These are phyloP conservation scores for Camellia sinensis DNA, from an alignment of 148 eudicot species.

Conservation along the genomic window DNA sequence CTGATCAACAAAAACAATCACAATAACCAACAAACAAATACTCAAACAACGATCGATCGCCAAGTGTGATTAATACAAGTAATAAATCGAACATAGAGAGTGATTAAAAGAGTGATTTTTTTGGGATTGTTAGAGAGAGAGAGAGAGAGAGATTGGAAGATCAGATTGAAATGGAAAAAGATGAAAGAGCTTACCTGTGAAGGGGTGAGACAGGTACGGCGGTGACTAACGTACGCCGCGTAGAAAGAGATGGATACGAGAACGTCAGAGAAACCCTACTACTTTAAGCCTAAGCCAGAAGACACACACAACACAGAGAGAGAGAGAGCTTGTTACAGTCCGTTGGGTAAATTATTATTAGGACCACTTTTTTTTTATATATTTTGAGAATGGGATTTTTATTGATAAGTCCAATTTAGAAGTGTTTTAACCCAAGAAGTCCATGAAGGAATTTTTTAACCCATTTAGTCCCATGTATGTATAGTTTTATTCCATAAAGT, in stretches of 20 bases:
- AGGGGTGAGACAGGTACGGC: slow-evolving; percentile 25
- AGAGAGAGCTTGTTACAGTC: neutral
- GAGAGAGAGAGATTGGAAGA: neutral
- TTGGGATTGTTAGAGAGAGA: too few relatives aligned
- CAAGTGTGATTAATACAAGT: neutral
- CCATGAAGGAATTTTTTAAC: too few relatives aligned
- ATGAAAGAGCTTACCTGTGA: slow-evolving; percentile 24
- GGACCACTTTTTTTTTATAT: too few relatives aligned
- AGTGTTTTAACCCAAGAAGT: too few relatives aligned
- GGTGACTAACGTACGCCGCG: slow-evolving; percentile 23
- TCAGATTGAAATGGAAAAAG: neutral
- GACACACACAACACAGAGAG: neutral
- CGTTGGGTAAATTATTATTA: too few relatives aligned
- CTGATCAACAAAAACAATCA: slow-evolving; percentile 14
- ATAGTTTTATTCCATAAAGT: too few relatives aligned
- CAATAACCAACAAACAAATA: neutral
- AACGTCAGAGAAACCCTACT: slow-evolving; percentile 1
- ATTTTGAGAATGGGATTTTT: too few relatives aligned
- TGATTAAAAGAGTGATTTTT: too few relatives aligned
- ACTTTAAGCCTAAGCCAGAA: neutral
- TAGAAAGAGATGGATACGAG: slow-evolving; percentile 11
- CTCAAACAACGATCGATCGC: neutral
- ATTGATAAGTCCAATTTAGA: too few relatives aligned
- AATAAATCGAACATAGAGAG: neutral
- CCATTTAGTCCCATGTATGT: too few relatives aligned